Percentiles rank a stretch among this genome's conserved stretches.
phyloP scores from a whole-genome alignment of 2,329 filamentous ascomycete species.

The Scytalidium sp. region DNA sequence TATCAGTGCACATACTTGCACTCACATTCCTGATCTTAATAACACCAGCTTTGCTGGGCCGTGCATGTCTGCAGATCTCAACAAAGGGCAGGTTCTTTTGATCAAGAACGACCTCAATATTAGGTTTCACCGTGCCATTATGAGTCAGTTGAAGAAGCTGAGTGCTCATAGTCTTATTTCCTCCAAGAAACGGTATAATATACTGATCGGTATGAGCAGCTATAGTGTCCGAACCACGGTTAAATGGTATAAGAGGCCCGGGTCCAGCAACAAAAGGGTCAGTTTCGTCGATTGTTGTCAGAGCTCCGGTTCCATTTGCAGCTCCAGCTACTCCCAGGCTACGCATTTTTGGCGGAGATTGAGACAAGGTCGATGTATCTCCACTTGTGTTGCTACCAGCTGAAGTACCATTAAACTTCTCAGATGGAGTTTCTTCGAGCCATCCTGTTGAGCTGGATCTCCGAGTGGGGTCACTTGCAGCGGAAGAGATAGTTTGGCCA shows the following conservation, averaged over 20 bases:
- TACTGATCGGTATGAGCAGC: not conserved
- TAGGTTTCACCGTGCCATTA: constrained; percentile 18
- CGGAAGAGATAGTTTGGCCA: constrained; percentile 13
- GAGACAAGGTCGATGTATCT: not conserved
- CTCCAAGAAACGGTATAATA: not conserved
- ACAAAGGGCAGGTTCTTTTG: constrained; percentile 29
- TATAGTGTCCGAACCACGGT: constrained; percentile 10
- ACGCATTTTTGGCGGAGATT: constrained; percentile 14
- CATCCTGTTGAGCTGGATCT: constrained; percentile 10
- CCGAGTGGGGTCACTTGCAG: constrained; percentile 10
- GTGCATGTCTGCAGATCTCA: constrained; percentile 28
- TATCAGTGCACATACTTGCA: constrained; percentile 11
- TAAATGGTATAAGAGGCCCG: constrained; percentile 5
- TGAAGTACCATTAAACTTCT: not conserved
- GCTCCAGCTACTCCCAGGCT: constrained; percentile 7
- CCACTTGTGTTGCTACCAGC: not conserved
- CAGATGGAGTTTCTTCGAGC: constrained; percentile 12
- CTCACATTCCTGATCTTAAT: constrained; percentile 34
- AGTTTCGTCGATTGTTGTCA: constrained; percentile 9
- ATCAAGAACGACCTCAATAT: constrained; percentile 23
- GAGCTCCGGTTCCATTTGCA: constrained; percentile 2
- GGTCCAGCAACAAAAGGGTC: constrained; percentile 11
- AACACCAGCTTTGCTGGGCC: constrained; percentile 26
- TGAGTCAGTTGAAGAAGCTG: constrained; percentile 15
- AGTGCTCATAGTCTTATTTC: constrained; percentile 8